Base-by-base conservation (phyloP, 1,139 yeast genomes). In the Maudiozyma humilis region DNA sequence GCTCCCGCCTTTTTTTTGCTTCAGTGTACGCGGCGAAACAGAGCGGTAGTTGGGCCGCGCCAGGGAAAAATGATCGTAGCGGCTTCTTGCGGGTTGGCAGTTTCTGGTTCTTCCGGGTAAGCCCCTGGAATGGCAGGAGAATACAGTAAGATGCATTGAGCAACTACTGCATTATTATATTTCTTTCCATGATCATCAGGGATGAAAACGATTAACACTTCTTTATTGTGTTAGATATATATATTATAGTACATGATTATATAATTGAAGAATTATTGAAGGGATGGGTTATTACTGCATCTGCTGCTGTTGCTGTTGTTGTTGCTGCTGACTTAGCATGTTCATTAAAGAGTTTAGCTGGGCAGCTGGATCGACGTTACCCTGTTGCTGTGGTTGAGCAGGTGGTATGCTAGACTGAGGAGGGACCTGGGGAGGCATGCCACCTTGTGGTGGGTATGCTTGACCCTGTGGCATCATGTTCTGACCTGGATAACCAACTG, bases 321-420 rank as follows among this genome's bases (percentile, higher is more conserved):
- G 61, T 42, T 57, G 61, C 36, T 64, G 67, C 44, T 66, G 68
- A 44, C 65, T 67, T 29, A 68, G 53, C 60, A 67, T 65, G 31
- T 63, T 66, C 69, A 67, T 66, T 45, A 68, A 51, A 30, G 68
- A 63, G 37, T 66, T 66, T 19, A 67, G 49, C 47, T 67, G 70
- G 13, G 69, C 70, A 39, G 66, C 62, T 16, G 68, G 60, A 42
- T 62, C 67, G 41, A 64, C 64, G 19, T 60, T 44, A 32, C 46
- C 52, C 35, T 56, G 56, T 2, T 6, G 16, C 23, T 52, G 54
- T 15, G 51, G 55, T n/a, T 46, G 59, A 36, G 47, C 46, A 25
- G 27, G 27, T 23, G 27, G 27, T 6, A 23, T 23, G 27, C 27
- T n/a, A n/a, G n/a, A n/a, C n/a, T n/a, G n/a, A n/a, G n/a, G n/a